Evolutionary conservation across 2,329 filamentous ascomycete species (phyloP).

Genomic region (Neonectria sp.): DNA sequence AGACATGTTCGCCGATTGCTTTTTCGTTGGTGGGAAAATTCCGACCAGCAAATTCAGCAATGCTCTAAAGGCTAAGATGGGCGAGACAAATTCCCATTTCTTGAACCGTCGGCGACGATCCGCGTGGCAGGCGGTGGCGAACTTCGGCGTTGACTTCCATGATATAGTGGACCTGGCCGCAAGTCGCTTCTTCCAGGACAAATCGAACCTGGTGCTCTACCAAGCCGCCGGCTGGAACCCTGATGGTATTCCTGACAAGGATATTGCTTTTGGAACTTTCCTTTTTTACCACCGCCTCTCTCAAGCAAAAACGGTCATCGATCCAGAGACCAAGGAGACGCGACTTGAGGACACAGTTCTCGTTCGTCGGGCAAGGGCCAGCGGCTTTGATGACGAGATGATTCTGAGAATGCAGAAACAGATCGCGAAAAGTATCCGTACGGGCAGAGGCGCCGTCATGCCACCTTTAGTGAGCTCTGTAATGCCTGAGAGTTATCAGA

Average conservation of each 20-base stretch:
- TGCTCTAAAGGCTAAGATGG: conserved; percentile 14
- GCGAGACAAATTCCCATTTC: background rate
- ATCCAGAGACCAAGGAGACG: conserved; percentile 49
- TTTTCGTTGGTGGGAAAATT: conserved; percentile 20
- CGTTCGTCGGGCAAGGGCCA: conserved; percentile 39
- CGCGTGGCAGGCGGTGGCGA: conserved; percentile 1
- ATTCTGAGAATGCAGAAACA: background rate
- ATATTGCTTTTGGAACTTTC: conserved; percentile 44
- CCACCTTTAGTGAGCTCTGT: background rate
- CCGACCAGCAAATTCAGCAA: conserved; percentile 30
- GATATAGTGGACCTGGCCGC: background rate
- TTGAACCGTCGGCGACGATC: background rate
- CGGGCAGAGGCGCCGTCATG: background rate
- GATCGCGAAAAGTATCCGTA: background rate
- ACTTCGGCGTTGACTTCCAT: background rate
- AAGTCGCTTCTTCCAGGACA: conserved; percentile 51
- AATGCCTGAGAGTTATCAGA: background rate
- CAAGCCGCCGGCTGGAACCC: conserved; percentile 53
- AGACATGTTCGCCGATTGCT: conserved; percentile 28
- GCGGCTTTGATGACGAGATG: conserved; percentile 5
- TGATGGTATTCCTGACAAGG: conserved; percentile 54
- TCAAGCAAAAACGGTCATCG: conserved; percentile 43
- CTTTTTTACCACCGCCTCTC: conserved; percentile 47
- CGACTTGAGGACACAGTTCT: conserved; percentile 49
- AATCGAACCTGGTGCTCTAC: conserved; percentile 51